Percentiles rank a stretch among this genome's conserved stretches.
phyloP scores from a whole-genome alignment of 352 stramenopile genomes.

The Phytophthora pseudosyringae region DNA sequence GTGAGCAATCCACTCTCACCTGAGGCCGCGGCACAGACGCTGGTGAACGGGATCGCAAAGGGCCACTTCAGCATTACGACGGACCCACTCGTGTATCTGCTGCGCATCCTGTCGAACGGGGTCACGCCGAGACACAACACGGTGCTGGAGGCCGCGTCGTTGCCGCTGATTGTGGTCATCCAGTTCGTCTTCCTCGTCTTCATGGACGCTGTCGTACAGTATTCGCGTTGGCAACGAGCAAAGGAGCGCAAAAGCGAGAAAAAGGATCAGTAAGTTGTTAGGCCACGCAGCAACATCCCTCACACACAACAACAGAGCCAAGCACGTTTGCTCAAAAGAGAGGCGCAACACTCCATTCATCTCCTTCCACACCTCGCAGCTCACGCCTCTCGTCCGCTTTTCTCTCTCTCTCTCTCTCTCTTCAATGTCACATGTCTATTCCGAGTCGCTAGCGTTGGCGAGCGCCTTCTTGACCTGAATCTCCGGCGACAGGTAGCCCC shows the following conservation, averaged over 20 bases:
- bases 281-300: constrained; percentile 2
- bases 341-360: constrained; percentile 20
- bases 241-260: constrained; percentile 25
- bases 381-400: constrained; percentile 4
- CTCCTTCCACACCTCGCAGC: constrained; percentile 4
- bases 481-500: constrained; percentile 97
- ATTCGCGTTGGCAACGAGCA: constrained; percentile 32
- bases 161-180: constrained; percentile 44
- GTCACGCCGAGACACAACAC: constrained; percentile 51
- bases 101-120: constrained; percentile 55
- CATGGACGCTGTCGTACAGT: constrained; percentile 51
- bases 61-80: constrained; percentile 66
- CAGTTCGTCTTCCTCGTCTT: constrained; percentile 46
- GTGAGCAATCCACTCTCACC: constrained; percentile 29
- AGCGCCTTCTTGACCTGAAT: constrained; percentile 93
- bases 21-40: constrained; percentile 38
- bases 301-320: constrained; percentile 5
- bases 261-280: constrained; percentile 27
- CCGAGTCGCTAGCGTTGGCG: constrained; percentile 43
- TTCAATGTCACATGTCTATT: constrained; percentile 44
- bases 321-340: constrained; percentile 20
- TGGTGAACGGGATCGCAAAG: constrained; percentile 45
- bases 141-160: constrained; percentile 40
- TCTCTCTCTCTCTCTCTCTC: constrained; percentile 17
- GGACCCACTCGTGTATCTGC: constrained; percentile 48